Percentiles rank a stretch among this genome's conserved stretches.
phyloP scores from a whole-genome alignment of 2,329 filamentous ascomycete species.

The Venturia asperata region DNA sequence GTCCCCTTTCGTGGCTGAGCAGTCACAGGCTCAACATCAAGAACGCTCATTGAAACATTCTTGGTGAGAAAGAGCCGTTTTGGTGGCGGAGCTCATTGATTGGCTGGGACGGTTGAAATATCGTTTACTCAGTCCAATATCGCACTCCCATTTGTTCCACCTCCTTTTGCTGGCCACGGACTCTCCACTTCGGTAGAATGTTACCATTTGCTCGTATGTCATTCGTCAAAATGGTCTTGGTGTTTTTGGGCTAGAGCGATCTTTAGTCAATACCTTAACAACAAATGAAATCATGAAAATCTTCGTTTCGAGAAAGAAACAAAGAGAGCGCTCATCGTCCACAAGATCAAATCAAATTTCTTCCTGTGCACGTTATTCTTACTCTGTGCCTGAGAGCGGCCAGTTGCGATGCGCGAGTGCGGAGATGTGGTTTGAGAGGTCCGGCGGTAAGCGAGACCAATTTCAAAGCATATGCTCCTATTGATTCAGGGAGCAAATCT shows the following conservation, averaged over 20 bases:
- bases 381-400: no score
- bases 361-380: no score
- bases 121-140: neutral
- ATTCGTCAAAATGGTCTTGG: no score
- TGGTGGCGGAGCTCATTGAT: neutral
- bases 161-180: neutral
- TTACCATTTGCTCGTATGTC: no score
- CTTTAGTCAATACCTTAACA: no score
- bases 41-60: conserved; percentile 2
- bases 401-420: no score
- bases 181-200: neutral
- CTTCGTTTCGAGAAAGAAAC: no score
- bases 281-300: no score
- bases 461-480: neutral
- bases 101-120: neutral
- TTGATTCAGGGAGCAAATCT: neutral
- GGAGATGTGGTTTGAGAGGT: neutral
- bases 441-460: neutral
- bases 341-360: no score
- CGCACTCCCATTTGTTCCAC: neutral
- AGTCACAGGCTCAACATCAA: conserved; percentile 6
- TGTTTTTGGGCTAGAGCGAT: no score
- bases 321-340: no score
- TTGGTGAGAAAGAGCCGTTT: neutral
- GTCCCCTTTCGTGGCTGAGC: conserved; percentile 1